Percentiles rank a stretch among this genome's conserved stretches.
phyloP scores from a whole-genome alignment of 2,329 filamentous ascomycete species.

The Aspergillus piperis region DNA sequence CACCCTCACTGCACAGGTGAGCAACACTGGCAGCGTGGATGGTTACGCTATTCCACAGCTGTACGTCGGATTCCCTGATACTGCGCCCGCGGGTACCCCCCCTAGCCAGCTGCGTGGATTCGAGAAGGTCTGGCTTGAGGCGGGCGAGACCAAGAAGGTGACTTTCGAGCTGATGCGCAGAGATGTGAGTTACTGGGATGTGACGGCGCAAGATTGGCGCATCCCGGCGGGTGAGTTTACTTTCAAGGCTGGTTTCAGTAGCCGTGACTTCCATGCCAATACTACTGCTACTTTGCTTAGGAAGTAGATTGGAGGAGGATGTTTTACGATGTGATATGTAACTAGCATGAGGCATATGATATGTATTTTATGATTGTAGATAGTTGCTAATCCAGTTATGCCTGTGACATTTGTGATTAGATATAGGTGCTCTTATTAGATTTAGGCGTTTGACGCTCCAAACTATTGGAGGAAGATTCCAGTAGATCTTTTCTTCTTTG shows the following conservation, averaged over 20 bases:
- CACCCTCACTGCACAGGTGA: conserved; percentile 60
- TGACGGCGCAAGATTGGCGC: conserved; percentile 60
- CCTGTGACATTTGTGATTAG: neutral
- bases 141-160: conserved; percentile 46
- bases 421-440: no score
- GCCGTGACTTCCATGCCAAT: conserved; percentile 12
- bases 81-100: conserved; percentile 38
- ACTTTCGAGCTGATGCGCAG: conserved; percentile 58
- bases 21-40: conserved; percentile 66
- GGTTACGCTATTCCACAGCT: conserved; percentile 75
- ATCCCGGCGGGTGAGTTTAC: conserved; percentile 20
- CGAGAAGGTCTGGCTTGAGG: conserved; percentile 51
- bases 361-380: neutral
- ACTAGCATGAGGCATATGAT: neutral
- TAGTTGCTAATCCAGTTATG: neutral
- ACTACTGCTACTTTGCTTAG: neutral
- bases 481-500: no score
- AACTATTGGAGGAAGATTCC: no score
- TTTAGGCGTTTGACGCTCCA: no score
- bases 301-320: no score
- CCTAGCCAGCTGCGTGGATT: conserved; percentile 63
- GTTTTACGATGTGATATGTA: neutral
- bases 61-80: conserved; percentile 27
- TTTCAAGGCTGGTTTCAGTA: conserved; percentile 20
- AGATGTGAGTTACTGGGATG: conserved; percentile 68